Conservation (phyloP, 1,139 yeast genomes). For the Taiozyma onychis region DNA sequence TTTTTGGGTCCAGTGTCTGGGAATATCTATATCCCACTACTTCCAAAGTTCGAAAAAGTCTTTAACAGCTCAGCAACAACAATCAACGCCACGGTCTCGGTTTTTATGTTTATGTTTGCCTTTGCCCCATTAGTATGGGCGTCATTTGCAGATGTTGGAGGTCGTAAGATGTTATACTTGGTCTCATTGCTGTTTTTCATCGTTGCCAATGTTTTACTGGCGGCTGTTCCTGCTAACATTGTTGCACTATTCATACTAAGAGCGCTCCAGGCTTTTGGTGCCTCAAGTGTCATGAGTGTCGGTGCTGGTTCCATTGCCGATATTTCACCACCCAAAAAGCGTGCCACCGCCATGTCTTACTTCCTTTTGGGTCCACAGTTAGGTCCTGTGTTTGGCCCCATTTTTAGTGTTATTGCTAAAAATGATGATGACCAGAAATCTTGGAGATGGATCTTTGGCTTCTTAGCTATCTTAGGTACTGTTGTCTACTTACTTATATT, state of each 20-base stretch:
- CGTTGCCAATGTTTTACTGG: conserved; percentile 42
- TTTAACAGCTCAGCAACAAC: conserved; percentile 39
- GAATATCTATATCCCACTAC: conserved; percentile 51
- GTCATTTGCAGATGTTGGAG: conserved; percentile 51
- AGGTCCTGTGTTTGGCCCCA: conserved; percentile 54
- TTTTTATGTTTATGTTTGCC: conserved; percentile 52
- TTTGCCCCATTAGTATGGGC: conserved; percentile 54
- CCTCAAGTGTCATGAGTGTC: conserved; percentile 46
- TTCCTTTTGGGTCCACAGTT: conserved; percentile 58
- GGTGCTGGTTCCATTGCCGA: conserved; percentile 57
- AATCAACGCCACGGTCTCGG: conserved; percentile 56
- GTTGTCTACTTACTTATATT: conserved; percentile 35
- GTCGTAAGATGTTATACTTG: conserved; percentile 46
- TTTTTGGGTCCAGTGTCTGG: conserved; percentile 58
- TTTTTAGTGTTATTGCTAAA: conserved; percentile 27
- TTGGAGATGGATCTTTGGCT: conserved; percentile 58
- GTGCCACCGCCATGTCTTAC: conserved; percentile 47
- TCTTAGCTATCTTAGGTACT: conserved; percentile 40
- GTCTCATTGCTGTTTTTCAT: conserved; percentile 39
- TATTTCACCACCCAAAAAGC: conserved; percentile 38
- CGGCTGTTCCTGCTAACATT: conserved; percentile 43
- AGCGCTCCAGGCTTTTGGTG: conserved; percentile 49
- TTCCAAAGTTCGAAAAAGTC: conserved; percentile 40
- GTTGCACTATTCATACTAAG: conserved; percentile 39
- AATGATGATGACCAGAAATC: conserved; percentile 26